phyloP scores from a whole-genome alignment of 225 moss, liverwort and hornwort genomes.

The Antitrichia curtipendula region DNA sequence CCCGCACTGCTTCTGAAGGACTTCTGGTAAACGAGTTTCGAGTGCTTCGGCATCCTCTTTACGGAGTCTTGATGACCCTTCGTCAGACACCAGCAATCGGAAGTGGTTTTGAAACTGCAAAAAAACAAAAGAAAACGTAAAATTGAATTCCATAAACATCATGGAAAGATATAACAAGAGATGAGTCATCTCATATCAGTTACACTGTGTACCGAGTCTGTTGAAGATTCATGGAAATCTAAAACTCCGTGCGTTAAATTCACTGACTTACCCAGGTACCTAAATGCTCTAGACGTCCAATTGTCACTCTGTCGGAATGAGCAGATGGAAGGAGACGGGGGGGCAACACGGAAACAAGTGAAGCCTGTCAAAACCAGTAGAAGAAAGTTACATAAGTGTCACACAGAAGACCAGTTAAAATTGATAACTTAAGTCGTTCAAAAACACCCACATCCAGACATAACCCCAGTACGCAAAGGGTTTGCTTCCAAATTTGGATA shows the following conservation, averaged over 20 bases:
- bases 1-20: conserved; percentile 59
- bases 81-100: conserved; percentile 36
- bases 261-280: conserved; percentile 64
- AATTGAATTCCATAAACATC: not conserved
- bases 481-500: not conserved
- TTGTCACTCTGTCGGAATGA: conserved; percentile 18
- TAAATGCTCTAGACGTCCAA: conserved; percentile 29
- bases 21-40: conserved; percentile 24
- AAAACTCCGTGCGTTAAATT: not conserved
- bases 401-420: not conserved
- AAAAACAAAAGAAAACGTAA: not conserved
- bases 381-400: not conserved
- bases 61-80: conserved; percentile 32
- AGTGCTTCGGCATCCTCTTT: conserved; percentile 7
- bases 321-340: conserved; percentile 37
- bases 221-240: not conserved
- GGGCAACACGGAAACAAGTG: conserved; percentile 70
- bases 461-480: not conserved
- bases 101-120: conserved; percentile 35
- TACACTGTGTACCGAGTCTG: not conserved
- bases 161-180: not conserved
- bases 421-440: not conserved
- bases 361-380: conserved; percentile 41
- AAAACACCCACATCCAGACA: not conserved
- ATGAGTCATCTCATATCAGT: not conserved